Evolutionary conservation across 208 protist genomes (phyloP), one percentile per base, ranked within the genome.

Genomic region (Trypanosoma caninum): DNA sequence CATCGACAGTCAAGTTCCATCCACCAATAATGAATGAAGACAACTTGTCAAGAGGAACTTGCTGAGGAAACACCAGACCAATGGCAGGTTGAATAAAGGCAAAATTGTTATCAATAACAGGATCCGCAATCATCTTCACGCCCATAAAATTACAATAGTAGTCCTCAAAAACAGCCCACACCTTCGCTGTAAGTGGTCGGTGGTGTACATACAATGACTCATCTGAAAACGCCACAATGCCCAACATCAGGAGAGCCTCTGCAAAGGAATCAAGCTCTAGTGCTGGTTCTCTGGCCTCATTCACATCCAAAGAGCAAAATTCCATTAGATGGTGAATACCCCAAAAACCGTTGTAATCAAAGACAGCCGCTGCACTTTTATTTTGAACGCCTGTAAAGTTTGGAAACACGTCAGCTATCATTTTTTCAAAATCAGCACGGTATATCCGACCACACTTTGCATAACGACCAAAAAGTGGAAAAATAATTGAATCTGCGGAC

Each of bases 181-280:
- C 56, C 67, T 95, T 95, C 28, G 84, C 80, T 18, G 83, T 86
- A 47, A 95, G 68, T 22, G 82, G 72, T 20, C 77, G 72, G 53
- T 89, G 82, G 23, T 77, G 67, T 0, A 76, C 72, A 47, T 77
- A 82, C 27, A 34, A 27, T 33, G 41, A 41, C 60, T 89, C 82
- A 57, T 95, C 75, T 0, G 84, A 74, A 62, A 77, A 95, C 8
- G 76, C 78, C 9, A 95, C 82, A 14, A 95, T 80, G n/a, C 72
- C 56, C 5, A 95, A 74, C 78, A 95, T 85, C 10, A 93, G 53
- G 31, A 95, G 54, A 16, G 72, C 82, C 44, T 95, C 84, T 9
- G 91, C 75, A 52, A 95, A 95, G 16, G 71, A 78, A 9, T 87
- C 83, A 9, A 92, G 59, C 42, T 35, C 86, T 68, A 56, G 83